phyloP scores from a whole-genome alignment of 2,329 filamentous ascomycete species.

The Pseudonectria buxi region DNA sequence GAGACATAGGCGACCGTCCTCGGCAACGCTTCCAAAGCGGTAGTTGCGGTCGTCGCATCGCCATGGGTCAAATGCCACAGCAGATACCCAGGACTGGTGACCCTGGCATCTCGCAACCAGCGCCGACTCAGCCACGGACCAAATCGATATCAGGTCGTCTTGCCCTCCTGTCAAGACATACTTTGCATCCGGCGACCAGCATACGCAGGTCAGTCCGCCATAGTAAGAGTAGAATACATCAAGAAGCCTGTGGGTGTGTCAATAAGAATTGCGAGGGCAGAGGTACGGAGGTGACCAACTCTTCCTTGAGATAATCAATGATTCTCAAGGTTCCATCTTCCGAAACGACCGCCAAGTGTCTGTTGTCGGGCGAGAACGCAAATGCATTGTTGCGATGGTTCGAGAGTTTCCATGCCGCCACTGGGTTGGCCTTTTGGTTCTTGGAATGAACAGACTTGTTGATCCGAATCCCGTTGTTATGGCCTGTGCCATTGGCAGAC shows the following conservation, averaged over 20 bases:
- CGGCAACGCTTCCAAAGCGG: constrained; percentile 90
- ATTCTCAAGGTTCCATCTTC: constrained; percentile 87
- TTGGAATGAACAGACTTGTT: constrained; percentile 89
- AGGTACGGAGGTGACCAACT: constrained; percentile 46
- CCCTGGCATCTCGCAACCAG: constrained; percentile 91
- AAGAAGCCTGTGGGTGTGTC: constrained; percentile 52
- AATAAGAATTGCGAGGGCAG: constrained; percentile 3
- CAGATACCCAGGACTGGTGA: constrained; percentile 91
- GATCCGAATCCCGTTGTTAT: constrained; percentile 55
- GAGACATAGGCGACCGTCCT: constrained; percentile 81
- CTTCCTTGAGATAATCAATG: constrained; percentile 86
- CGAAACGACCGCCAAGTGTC: constrained; percentile 80
- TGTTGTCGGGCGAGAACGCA: constrained; percentile 82
- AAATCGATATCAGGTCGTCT: constrained; percentile 93
- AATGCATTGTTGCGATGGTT: constrained; percentile 88
- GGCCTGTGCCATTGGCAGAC: constrained; percentile 24
- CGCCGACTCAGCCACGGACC: constrained; percentile 76
- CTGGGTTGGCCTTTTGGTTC: constrained; percentile 89
- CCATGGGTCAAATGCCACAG: constrained; percentile 94
- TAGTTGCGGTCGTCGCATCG: constrained; percentile 93
- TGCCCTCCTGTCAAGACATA: constrained; percentile 94
- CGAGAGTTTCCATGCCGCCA: constrained; percentile 86
- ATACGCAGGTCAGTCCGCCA: constrained; percentile 84
- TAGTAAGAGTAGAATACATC: constrained; percentile 90
- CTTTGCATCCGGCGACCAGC: constrained; percentile 95